Conservation (phyloP, 2,329 filamentous ascomycete genomes). For the Achaetomium macrosporum region DNA sequence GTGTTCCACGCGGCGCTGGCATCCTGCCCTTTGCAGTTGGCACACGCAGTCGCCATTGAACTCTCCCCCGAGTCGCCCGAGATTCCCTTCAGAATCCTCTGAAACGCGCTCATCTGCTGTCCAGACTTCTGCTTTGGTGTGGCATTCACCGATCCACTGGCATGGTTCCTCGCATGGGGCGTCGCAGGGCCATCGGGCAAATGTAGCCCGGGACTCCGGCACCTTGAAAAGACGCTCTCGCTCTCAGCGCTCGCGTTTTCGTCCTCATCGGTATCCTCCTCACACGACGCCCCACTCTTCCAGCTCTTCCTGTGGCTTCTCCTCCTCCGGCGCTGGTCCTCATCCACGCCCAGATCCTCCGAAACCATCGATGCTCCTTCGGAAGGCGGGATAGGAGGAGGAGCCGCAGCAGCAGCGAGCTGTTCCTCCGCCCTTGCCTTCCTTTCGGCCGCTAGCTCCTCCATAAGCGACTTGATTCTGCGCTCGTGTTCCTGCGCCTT, state of each 20-base stretch:
- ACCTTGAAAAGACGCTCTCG: conserved; percentile 56
- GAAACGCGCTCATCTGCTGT: conserved; percentile 41
- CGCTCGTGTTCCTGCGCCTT: conserved; percentile 49
- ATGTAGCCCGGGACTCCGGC: conserved; percentile 48
- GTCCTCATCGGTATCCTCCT: conserved; percentile 38
- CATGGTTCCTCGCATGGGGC: not conserved
- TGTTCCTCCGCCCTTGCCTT: conserved; percentile 35
- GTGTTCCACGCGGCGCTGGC: conserved; percentile 60
- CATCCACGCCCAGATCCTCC: conserved; percentile 50
- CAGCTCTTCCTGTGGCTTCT: conserved; percentile 12
- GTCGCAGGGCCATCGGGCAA: conserved; percentile 9
- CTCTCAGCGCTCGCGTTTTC: conserved; percentile 43
- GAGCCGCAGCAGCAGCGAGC: conserved; percentile 5
- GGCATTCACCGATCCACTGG: conserved; percentile 9
- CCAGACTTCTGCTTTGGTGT: conserved; percentile 26
- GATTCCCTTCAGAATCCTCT: conserved; percentile 43
- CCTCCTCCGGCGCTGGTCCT: conserved; percentile 36
- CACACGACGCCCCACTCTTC: conserved; percentile 45
- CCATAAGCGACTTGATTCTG: conserved; percentile 39
- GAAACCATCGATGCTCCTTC: conserved; percentile 39
- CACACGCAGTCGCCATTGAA: conserved; percentile 34
- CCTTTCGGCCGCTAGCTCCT: conserved; percentile 46
- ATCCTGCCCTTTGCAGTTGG: conserved; percentile 54
- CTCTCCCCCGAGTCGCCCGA: conserved; percentile 32
- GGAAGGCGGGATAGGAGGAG: not conserved